Evolutionary conservation across 495 filamentous ascomycete genomes (phyloP).

Genomic region (Penicillium samsonianum): DNA sequence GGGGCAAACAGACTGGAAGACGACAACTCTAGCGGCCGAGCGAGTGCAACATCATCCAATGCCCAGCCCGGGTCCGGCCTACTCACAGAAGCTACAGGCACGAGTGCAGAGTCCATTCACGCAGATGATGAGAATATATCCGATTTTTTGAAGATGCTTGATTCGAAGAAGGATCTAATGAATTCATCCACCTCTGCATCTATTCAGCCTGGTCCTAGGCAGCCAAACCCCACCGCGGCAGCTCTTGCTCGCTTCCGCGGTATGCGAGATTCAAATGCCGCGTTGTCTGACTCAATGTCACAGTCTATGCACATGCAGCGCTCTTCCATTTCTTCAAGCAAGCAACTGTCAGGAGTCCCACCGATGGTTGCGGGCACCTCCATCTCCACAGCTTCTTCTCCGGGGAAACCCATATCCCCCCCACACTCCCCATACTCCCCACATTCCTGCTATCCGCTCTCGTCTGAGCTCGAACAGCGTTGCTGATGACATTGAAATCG

Average conservation of each 20-base stretch:
- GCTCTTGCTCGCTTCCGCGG: slow-evolving; percentile 75
- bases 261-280: slow-evolving; percentile 84
- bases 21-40: slow-evolving; percentile 87
- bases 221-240: slow-evolving; percentile 58
- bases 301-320: slow-evolving; percentile 80
- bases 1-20: slow-evolving; percentile 74
- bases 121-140: slow-evolving; percentile 90
- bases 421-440: slow-evolving; percentile 92
- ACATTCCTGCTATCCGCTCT: slow-evolving; percentile 89
- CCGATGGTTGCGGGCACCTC: slow-evolving; percentile 80
- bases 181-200: slow-evolving; percentile 60
- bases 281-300: slow-evolving; percentile 83
- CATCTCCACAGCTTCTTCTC: slow-evolving; percentile 82
- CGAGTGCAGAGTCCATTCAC: slow-evolving; percentile 76
- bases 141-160: slow-evolving; percentile 85
- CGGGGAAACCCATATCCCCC: slow-evolving; percentile 90
- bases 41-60: slow-evolving; percentile 76
- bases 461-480: slow-evolving; percentile 87
- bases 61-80: slow-evolving; percentile 85
- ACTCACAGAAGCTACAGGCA: slow-evolving; percentile 70
- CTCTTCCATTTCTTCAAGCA: slow-evolving; percentile 80
- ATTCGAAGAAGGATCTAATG: slow-evolving; percentile 75
- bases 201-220: slow-evolving; percentile 58
- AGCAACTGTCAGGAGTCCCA: slow-evolving; percentile 79
- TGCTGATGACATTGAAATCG: slow-evolving; percentile 63